Conservation (phyloP, 306 rosid species). For the Crotalaria pallida region DNA sequence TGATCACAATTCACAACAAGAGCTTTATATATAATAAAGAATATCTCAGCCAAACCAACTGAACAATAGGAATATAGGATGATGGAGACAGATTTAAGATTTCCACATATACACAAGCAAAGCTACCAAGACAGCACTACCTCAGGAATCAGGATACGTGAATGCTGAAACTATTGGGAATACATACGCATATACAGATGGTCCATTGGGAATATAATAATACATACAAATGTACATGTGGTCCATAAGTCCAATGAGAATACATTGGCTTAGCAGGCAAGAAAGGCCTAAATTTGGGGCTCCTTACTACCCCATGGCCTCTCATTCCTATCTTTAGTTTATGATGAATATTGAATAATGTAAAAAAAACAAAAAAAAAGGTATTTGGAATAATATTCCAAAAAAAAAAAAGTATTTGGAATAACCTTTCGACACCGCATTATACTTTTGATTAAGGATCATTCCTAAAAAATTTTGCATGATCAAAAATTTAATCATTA, state of each 20-base stretch:
- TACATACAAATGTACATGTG: not conserved
- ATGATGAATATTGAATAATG: no score
- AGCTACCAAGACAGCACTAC: not conserved
- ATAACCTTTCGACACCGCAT: no score
- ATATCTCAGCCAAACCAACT: not conserved
- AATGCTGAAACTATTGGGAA: no score
- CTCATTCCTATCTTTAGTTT: no score
- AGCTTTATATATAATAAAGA: not conserved
- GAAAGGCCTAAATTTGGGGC: not conserved
- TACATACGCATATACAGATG: not conserved
- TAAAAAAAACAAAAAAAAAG: no score
- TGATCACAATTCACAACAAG: no score
- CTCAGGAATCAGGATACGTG: not conserved
- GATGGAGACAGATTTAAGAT: not conserved
- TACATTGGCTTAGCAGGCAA: constrained; percentile 4
- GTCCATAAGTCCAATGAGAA: not conserved
- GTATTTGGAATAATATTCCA: no score
- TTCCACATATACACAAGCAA: not conserved
- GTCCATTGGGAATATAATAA: no score
- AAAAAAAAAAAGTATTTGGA: no score
- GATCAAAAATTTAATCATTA: no score
- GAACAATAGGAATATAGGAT: not conserved
- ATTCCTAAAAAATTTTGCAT: no score
- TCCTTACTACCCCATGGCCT: not conserved
- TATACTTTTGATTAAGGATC: no score